These are phyloP conservation scores for Fomitopsis betulina DNA, from an alignment of 1,284 basidiomycete species.

Conservation along the genomic window DNA sequence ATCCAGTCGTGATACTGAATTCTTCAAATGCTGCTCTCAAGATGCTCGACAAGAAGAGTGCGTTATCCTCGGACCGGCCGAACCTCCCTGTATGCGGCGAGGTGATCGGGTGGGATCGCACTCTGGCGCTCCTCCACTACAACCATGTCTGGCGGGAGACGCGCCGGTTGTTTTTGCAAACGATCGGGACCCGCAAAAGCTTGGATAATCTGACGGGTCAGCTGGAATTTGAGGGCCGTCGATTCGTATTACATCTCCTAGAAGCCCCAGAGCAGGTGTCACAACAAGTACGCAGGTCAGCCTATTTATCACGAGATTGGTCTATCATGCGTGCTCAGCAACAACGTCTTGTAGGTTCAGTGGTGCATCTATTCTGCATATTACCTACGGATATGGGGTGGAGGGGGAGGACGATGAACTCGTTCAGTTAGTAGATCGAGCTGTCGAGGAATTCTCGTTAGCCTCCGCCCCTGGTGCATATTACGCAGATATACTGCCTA, in stretches of 20 bases:
- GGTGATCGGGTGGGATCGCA: conserved; percentile 63
- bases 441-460: conserved; percentile 24
- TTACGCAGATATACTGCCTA: conserved; percentile 28
- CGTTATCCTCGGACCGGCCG: conserved; percentile 65
- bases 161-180: conserved; percentile 35
- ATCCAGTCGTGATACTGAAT: conserved; percentile 56
- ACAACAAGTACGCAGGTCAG: conserved; percentile 22
- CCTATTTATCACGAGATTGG: not conserved
- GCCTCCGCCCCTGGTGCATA: conserved; percentile 24
- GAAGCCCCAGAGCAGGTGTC: conserved; percentile 16
- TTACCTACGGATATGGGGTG: conserved; percentile 32
- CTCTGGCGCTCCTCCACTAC: conserved; percentile 56
- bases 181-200: conserved; percentile 23
- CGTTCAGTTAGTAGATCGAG: conserved; percentile 27
- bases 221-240: conserved; percentile 21
- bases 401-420: conserved; percentile 26
- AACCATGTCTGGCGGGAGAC: conserved; percentile 58
- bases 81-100: conserved; percentile 36
- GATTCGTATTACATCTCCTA: conserved; percentile 18
- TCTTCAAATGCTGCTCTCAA: conserved; percentile 47
- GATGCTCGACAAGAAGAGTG: conserved; percentile 63
- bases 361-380: conserved; percentile 28
- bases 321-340: not conserved
- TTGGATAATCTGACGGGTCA: conserved; percentile 21
- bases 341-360: conserved; percentile 22